Evolutionary conservation across 148 eudicot genomes (phyloP), one percentile per base, ranked within the genome.

Genomic region (Fagopyrum esculentum): DNA sequence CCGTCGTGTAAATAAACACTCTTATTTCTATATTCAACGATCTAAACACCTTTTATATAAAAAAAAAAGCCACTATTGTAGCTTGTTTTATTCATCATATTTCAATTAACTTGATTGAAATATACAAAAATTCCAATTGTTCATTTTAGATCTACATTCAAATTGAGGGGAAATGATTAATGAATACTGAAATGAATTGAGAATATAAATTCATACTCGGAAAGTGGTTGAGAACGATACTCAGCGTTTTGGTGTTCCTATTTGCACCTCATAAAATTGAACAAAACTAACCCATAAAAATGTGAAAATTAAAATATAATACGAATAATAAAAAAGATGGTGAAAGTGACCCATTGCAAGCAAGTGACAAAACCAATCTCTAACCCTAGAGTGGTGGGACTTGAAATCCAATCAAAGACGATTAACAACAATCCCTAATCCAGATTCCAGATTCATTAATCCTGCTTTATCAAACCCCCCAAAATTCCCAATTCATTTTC

Each of bases 331-430:
- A 4, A 60, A 19, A 60, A 60, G 29, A 19, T 9, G 66, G 66
- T 22, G 66, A 60, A 60, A 60, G 66, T 60, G 40, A 60, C 68
- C 68, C 68, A 61, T 26, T 9, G 68, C 68, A 61, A 61, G 68
- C 44, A 61, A 61, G 68, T n/a, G 43, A 61, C 40, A 13, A 61
- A 29, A 15, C 11, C 43, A 61, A 29, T 29, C 43, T 43, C 43
- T 61, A 61, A 61, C 68, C 68, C 68, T 61, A 61, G 35, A 9
- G 68, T 29, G 43, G 43, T 29, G 43, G 43, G 43, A 61, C 35
- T 59, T 19, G 3, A 26, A 61, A 61, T 26, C 68, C 68, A 61
- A 61, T 61, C 16, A 61, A 61, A 40, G 64, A 22, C 64, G 26
- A 59, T 59, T 19, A 8, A 22, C 66, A 61, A 61, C 66, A 61